A percentile compares a stretch with the other conserved stretches of the same genome.
These are phyloP conservation scores for Cryptosporidium tyzzeri DNA, from an alignment of 169 alveolate species.

Conservation along the genomic window DNA sequence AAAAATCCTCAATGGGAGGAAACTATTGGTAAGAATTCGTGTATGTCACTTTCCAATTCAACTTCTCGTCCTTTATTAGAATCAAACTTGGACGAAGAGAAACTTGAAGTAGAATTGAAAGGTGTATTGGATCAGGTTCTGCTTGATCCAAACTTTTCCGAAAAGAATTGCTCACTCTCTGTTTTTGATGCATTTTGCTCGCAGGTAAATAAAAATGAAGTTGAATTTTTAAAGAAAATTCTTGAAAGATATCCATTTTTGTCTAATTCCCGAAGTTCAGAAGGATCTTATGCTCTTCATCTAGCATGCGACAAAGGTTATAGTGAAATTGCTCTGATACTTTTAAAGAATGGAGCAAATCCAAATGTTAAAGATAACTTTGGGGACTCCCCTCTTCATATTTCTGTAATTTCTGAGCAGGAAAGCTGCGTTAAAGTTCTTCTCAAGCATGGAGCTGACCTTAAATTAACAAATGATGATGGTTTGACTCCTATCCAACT, in stretches of 20 bases:
- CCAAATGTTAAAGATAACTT: constrained; percentile 69
- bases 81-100: constrained; percentile 26
- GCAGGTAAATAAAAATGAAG: constrained; percentile 62
- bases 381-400: constrained; percentile 79
- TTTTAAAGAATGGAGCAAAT: constrained; percentile 75
- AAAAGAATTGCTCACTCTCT: constrained; percentile 40
- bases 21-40: constrained; percentile 41
- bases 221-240: constrained; percentile 16
- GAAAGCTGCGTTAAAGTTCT: constrained; percentile 19
- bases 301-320: constrained; percentile 53
- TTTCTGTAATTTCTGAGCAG: constrained; percentile 43
- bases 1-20: constrained; percentile 66
- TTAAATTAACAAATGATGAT: constrained; percentile 22
- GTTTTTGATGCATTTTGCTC: constrained; percentile 73
- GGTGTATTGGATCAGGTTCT: constrained; percentile 25
- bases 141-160: constrained; percentile 25
- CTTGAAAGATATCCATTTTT: constrained; percentile 36
- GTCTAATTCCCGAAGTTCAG: constrained; percentile 38
- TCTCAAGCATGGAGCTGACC: constrained; percentile 41
- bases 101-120: constrained; percentile 19
- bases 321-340: constrained; percentile 26
- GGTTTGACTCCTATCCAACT: constrained; percentile 26
- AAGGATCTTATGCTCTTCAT: constrained; percentile 51
- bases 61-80: constrained; percentile 37
- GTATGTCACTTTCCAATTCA: constrained; percentile 24